Evolutionary conservation across 192 early-diverging fungal genomes (phyloP), one percentile per base, ranked within the genome.

Genomic region (Obelidium mucronatum): DNA sequence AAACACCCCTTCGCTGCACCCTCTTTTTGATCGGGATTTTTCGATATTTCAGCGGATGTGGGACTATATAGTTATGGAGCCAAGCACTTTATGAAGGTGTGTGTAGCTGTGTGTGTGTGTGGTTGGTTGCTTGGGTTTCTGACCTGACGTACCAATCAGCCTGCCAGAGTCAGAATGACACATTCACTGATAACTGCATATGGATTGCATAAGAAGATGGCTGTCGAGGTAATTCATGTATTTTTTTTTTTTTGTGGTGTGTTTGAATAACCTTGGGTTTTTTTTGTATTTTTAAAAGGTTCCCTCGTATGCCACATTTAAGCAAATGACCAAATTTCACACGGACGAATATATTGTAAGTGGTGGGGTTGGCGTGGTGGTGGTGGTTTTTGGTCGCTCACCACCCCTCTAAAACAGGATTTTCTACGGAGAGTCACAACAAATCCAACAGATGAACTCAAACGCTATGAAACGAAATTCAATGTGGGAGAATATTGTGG

Each of bases 281-380:
- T 17, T 11, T 17, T 44, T 17, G 6, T 40, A 48, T 36, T 30
- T 30, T 58, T 34, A 22, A 17, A 92, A 86, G 80, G 91, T 93
- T 60, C 96, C 97, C 4, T 91, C 85, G 40, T 85, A 85, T 40
- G 97, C 97, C 0, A 98, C 97, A 1, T 93, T 96, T 40, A 90
- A 93, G 67, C 95, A 99, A 80, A 94, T 99, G 58, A 89, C 92
- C 35, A 92, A 94, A 74, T 99, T 98, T 80, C 97, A 99, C 80
- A 86, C 95, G 17, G 90, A 94, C 44, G 95, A 97, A 74, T 99
- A 99, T 77, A 92, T 99, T 52, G 76, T 76, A 30, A 52, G 64
- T 63, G 4, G n/a, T 2, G 26, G 35, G 5, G 42, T 44, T 44
- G n/a, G n/a, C n/a, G n/a, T n/a, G n/a, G n/a, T n/a, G n/a, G n/a